Conservation (phyloP, 2,329 filamentous ascomycete species). For the Diplocarpon rosae region DNA sequence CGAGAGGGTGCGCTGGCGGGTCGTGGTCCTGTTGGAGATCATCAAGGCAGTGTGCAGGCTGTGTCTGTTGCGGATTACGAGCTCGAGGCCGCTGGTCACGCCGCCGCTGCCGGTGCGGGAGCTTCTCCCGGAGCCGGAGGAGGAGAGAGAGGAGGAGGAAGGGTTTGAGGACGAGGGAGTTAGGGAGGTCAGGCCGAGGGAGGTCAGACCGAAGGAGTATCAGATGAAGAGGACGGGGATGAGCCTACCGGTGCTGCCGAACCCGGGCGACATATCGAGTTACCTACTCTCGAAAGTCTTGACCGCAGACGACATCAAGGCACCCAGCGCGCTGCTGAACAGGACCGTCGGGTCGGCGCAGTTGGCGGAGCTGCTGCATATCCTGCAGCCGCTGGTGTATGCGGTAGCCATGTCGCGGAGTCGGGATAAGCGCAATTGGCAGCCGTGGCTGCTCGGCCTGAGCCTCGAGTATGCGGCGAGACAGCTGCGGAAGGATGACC, state of each 20-base stretch:
- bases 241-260: constrained; percentile 72
- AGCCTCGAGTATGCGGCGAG: constrained; percentile 78
- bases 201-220: constrained; percentile 44
- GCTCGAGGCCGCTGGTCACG: constrained; percentile 69
- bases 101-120: constrained; percentile 82
- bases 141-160: neutral
- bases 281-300: constrained; percentile 86
- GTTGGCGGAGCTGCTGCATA: constrained; percentile 82
- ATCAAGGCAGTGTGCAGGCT: constrained; percentile 79
- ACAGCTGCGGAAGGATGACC: constrained; percentile 57
- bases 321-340: constrained; percentile 77
- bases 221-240: constrained; percentile 90
- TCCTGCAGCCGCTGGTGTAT: constrained; percentile 79
- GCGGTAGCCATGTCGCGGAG: constrained; percentile 64
- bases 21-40: constrained; percentile 73
- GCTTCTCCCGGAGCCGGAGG: constrained; percentile 47
- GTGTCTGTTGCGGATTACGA: constrained; percentile 70
- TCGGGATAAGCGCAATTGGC: constrained; percentile 69
- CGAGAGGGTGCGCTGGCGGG: constrained; percentile 75
- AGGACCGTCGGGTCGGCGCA: constrained; percentile 62
- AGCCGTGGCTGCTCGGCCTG: constrained; percentile 81
- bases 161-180: constrained; percentile 28
- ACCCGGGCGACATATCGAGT: constrained; percentile 68
- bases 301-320: constrained; percentile 93
- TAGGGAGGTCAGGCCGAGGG: constrained; percentile 2